A percentile compares a stretch with the other conserved stretches of the same genome.
These are phyloP conservation scores for Biscogniauxia mediterranea DNA, from an alignment of 2,329 filamentous ascomycete species.

Conservation along the genomic window DNA sequence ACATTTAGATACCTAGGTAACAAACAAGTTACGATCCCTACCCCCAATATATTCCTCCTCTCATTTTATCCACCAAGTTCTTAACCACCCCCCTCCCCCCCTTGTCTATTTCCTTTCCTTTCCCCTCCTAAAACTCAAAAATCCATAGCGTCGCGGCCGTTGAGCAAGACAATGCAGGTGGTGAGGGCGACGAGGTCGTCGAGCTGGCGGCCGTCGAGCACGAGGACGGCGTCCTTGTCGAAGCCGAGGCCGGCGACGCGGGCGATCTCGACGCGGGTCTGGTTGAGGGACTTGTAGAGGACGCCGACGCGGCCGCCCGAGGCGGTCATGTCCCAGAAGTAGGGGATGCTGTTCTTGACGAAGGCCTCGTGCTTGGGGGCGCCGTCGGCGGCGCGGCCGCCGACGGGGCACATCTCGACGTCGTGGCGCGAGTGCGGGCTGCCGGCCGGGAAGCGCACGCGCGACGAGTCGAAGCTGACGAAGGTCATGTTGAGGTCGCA, in stretches of 20 bases:
- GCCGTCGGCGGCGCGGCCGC: slow-evolving; percentile 10
- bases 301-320: slow-evolving; percentile 26
- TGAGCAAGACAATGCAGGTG: slow-evolving; percentile 33
- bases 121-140: slow-evolving; percentile 13
- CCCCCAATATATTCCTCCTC: no score
- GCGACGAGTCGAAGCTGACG: slow-evolving; percentile 31
- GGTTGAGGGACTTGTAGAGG: slow-evolving; percentile 36
- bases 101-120: no score
- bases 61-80: no score
- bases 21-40: no score
- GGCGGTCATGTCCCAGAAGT: slow-evolving; percentile 36
- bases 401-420: slow-evolving; percentile 33
- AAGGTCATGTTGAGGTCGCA: slow-evolving; percentile 38
- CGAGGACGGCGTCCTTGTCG: slow-evolving; percentile 33
- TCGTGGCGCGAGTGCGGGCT: slow-evolving; percentile 31
- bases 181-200: slow-evolving; percentile 32
- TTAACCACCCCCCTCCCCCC: no score
- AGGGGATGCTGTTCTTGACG: slow-evolving; percentile 29
- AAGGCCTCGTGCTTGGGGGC: slow-evolving; percentile 33
- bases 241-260: slow-evolving; percentile 32
- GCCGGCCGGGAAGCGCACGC: slow-evolving; percentile 30
- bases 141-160: slow-evolving; percentile 35
- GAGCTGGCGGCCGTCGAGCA: slow-evolving; percentile 30
- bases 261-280: slow-evolving; percentile 33
- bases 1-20: no score